Conservation (phyloP, 2,329 filamentous ascomycete species). For the Stemphylium vesicarium region DNA sequence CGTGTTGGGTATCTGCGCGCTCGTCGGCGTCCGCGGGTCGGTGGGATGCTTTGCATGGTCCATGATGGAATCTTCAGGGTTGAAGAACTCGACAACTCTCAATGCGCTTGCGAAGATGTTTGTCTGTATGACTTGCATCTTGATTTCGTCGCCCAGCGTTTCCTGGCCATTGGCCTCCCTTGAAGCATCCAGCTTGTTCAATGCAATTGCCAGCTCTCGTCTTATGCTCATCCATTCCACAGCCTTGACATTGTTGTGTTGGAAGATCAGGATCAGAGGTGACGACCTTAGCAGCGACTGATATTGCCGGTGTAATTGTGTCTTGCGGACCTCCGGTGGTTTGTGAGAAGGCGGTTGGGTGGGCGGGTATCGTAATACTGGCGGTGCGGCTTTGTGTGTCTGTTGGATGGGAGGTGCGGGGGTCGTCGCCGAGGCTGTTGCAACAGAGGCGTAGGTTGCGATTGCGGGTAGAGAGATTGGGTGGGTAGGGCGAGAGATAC, state of each 20-base stretch:
- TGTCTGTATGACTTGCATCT: conserved; percentile 84
- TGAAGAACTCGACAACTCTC: conserved; percentile 82
- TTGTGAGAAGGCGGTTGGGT: conserved; percentile 89
- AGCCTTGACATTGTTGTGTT: conserved; percentile 77
- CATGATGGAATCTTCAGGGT: conserved; percentile 39
- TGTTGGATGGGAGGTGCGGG: conserved; percentile 61
- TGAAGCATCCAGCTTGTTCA: conserved; percentile 72
- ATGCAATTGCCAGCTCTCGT: conserved; percentile 68
- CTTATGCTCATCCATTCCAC: conserved; percentile 76
- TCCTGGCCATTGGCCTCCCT: conserved; percentile 63
- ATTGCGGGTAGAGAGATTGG: conserved; percentile 37
- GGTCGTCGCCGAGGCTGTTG: conserved; percentile 57
- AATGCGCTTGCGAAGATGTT: conserved; percentile 88
- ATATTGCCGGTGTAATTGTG: conserved; percentile 85
- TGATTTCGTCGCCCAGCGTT: conserved; percentile 65
- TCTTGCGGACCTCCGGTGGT: conserved; percentile 84
- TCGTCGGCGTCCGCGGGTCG: conserved; percentile 43
- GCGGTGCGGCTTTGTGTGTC: conserved; percentile 52
- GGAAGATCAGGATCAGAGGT: conserved; percentile 85
- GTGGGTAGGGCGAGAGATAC: conserved; percentile 28
- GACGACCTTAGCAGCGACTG: conserved; percentile 85
- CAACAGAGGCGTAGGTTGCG: conserved; percentile 59
- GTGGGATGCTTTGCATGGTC: conserved; percentile 35
- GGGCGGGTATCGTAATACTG: conserved; percentile 60
- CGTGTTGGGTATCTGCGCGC: conserved; percentile 41